Percentiles rank a stretch among this genome's conserved stretches.
phyloP scores from a whole-genome alignment of 202 grass and related monocot genomes.

The Setaria italica region DNA sequence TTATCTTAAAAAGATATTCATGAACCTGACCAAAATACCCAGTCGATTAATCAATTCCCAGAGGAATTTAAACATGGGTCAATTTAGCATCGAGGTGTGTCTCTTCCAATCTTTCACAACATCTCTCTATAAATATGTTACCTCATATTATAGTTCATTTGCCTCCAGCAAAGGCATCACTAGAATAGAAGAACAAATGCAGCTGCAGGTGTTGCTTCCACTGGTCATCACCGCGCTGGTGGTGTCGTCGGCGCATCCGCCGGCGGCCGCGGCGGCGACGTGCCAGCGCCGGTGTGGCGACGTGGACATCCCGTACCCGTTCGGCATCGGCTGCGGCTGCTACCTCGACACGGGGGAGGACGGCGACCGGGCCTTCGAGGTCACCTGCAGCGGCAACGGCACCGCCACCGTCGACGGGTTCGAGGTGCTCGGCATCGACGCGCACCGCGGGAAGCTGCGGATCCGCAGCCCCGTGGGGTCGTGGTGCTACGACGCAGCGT shows the following conservation, averaged over 20 bases:
- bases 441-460: background rate
- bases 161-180: too few species aligned
- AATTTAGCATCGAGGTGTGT: too few species aligned
- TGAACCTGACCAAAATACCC: too few species aligned
- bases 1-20: too few species aligned
- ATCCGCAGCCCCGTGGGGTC: background rate
- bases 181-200: background rate
- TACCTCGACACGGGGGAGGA: constrained; percentile 6
- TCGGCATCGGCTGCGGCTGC: constrained; percentile 50
- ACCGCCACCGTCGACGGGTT: background rate
- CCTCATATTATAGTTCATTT: too few species aligned
- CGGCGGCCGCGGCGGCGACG: background rate
- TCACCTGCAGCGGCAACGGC: background rate
- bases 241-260: too few species aligned
- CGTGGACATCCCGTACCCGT: constrained; percentile 38
- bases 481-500: background rate
- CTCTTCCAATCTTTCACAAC: too few species aligned
- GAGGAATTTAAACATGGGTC: too few species aligned
- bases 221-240: background rate
- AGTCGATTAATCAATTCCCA: too few species aligned
- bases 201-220: constrained; percentile 1
- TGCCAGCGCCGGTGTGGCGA: background rate
- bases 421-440: background rate
- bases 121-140: too few species aligned
- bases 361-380: background rate